Base-by-base conservation (phyloP, 2,329 filamentous ascomycete genomes). In the Emydomyces testavorans region DNA sequence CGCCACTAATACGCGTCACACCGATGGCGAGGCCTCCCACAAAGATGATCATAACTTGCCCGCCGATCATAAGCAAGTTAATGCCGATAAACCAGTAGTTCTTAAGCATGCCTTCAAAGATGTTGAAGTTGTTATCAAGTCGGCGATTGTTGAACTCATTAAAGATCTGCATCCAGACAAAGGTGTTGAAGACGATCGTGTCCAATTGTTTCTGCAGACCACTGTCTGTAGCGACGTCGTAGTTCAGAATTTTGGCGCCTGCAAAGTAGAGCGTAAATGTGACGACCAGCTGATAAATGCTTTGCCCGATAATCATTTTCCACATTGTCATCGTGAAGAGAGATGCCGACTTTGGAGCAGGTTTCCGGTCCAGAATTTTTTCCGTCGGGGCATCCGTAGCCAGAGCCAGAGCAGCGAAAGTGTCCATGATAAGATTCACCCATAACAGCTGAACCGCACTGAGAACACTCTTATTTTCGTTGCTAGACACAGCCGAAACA, bases 141-240 rank as follows among this genome's bases (percentile, higher is more conserved):
- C 90, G 86, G 50, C 90, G 86, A 69, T 94, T 94, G 71, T 96
- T 96, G 77, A 93, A 85, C 62, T 94, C 84, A 67, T 96, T 96
- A 72, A 96, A 96, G 58, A 96, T 93, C 59, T 96, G 90, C 89
- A 96, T 95, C 90, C 90, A 96, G 46, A 95, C 90, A 62, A 96
- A 96, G 0, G 87, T 92, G 71, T 96, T 96, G 76, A 96, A 96
- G 6, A 96, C 85, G 40, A 96, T 75, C 2, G 88, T 93, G 48
- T 80, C 72, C 51, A 93, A 73, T 57, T 84, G 73, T 11, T 56
- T 59, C 4, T 62, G 53, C 29, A 66, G 61, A 6, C 75, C 62
- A 28, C 69, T 58, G 24, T 73, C 66, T 2, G 67, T 62, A 0
- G 61, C 57, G 24, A 69, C 69, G 11, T 74, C 62, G 56, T 81